These are phyloP conservation scores for Stevia rebaudiana DNA, from an alignment of 140 eudicot species.

Conservation along the genomic window DNA sequence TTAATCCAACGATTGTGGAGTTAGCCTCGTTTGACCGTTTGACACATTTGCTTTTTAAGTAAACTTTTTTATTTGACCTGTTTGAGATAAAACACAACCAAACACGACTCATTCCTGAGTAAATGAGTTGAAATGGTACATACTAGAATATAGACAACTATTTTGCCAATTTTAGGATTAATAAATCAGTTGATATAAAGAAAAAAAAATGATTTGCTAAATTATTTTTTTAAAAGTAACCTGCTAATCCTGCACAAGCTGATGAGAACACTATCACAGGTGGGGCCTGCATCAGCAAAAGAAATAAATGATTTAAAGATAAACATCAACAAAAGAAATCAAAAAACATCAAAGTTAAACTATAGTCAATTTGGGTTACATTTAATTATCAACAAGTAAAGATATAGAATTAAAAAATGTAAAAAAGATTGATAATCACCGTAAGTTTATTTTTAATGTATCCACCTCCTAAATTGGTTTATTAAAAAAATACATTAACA, in stretches of 20 bases:
- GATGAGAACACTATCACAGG: slow-evolving; percentile 93
- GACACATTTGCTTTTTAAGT: not conserved
- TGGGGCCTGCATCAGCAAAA: slow-evolving; percentile 63
- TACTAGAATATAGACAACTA: not conserved
- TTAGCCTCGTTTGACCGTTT: not conserved
- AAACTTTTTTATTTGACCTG: not conserved
- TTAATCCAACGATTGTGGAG: not conserved
- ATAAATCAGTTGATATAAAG: not conserved
- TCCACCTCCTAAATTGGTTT: not conserved
- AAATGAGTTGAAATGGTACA: not conserved
- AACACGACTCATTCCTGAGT: not conserved
- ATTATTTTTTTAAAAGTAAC: slow-evolving; percentile 27
- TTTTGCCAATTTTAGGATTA: not conserved
- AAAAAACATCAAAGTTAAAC: not conserved
- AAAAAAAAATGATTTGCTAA: not conserved
- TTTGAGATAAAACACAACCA: not conserved
- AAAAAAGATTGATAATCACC: not conserved
- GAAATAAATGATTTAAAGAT: not conserved
- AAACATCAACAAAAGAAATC: not conserved
- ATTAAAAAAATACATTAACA: not conserved
- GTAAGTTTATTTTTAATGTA: not conserved
- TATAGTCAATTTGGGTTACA: not conserved
- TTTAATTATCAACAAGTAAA: not conserved
- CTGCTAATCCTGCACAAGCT: slow-evolving; percentile 94
- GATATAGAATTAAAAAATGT: too few species aligned